These are phyloP conservation scores for Claviceps quebecensis DNA, from an alignment of 2,329 filamentous ascomycete genomes.

Conservation along the genomic window DNA sequence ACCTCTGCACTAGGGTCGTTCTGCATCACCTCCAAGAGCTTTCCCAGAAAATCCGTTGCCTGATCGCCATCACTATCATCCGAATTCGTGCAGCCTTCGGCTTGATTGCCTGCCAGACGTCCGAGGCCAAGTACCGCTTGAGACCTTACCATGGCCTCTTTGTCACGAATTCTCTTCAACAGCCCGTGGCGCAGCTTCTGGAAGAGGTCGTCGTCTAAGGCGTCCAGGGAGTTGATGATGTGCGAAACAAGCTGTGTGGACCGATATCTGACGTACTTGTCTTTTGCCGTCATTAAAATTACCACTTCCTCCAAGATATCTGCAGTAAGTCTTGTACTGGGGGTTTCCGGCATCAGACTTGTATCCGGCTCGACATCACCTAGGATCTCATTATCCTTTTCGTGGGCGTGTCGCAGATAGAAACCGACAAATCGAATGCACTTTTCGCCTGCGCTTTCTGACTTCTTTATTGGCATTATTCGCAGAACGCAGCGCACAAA, in stretches of 20 bases:
- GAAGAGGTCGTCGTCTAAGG: conserved; percentile 85
- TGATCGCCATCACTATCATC: conserved; percentile 53
- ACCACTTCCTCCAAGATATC: conserved; percentile 60
- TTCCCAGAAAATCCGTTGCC: conserved; percentile 59
- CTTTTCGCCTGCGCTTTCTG: conserved; percentile 75
- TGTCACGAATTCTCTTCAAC: conserved; percentile 78
- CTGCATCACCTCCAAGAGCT: conserved; percentile 75
- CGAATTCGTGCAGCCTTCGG: conserved; percentile 54
- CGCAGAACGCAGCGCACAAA: conserved; percentile 70
- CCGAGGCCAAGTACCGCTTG: conserved; percentile 89
- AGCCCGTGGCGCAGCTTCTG: conserved; percentile 66
- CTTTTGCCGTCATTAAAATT: conserved; percentile 69
- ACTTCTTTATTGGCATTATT: conserved; percentile 79
- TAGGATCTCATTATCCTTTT: conserved; percentile 56
- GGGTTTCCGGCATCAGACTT: conserved; percentile 64
- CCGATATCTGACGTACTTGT: conserved; percentile 83
- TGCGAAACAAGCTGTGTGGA: conserved; percentile 82
- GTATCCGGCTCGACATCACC: conserved; percentile 53
- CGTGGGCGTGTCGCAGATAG: conserved; percentile 61
- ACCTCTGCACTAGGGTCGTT: conserved; percentile 94
- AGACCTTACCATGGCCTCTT: conserved; percentile 80
- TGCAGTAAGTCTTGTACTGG: conserved; percentile 64
- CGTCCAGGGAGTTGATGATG: conserved; percentile 81
- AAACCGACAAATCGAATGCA: conserved; percentile 75
- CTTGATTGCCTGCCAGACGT: conserved; percentile 64